Conservation (phyloP, 225 moss, liverwort and hornwort species). For the Pleurozium schreberi region DNA sequence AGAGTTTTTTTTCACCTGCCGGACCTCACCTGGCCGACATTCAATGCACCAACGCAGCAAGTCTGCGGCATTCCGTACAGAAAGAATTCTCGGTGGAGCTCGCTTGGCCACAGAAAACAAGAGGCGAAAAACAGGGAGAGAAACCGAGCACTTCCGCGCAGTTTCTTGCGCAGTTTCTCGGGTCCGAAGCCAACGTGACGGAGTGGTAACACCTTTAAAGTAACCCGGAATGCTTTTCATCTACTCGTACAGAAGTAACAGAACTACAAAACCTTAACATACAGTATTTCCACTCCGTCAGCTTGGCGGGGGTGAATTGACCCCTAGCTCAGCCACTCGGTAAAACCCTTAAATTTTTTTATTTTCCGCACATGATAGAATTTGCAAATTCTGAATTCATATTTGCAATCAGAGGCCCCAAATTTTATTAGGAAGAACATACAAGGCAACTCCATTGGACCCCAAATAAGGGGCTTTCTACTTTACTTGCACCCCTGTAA, state of each 20-base stretch:
- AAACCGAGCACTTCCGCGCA: background rate
- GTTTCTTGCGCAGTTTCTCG: background rate
- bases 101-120: background rate
- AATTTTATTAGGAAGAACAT: too few species aligned
- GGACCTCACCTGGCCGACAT: background rate
- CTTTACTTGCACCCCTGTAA: too few species aligned
- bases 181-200: background rate
- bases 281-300: too few species aligned
- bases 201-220: background rate
- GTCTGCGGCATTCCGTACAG: background rate
- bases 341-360: too few species aligned
- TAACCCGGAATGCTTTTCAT: background rate
- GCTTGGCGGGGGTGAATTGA: too few species aligned
- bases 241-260: background rate
- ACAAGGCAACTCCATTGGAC: too few species aligned
- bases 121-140: background rate
- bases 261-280: too few species aligned
- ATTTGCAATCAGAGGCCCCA: too few species aligned
- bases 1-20: background rate
- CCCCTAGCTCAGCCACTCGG: too few species aligned
- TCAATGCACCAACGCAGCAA: background rate
- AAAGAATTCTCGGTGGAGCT: background rate
- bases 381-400: too few species aligned
- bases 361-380: too few species aligned
- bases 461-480: too few species aligned